Evolutionary conservation across 2,329 filamentous ascomycete genomes (phyloP), one percentile per base, ranked within the genome.

Genomic region (Sclerotinia glacialis): DNA sequence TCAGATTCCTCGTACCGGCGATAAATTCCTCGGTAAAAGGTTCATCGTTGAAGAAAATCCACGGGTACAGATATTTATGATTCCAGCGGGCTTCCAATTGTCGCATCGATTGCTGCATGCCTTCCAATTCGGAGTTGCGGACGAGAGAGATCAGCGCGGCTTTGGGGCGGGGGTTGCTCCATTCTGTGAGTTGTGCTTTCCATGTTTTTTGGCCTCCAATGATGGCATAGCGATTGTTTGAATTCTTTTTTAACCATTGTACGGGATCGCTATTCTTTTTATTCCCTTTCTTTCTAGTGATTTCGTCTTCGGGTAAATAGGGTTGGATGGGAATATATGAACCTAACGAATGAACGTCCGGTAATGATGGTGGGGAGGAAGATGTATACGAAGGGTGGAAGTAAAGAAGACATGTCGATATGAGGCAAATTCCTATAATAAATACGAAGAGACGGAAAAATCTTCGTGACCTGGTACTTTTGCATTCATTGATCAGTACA

Each of bases 31-130:
- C 86, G 5, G 87, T 88, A 75, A 96, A 93, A 5, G 88, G 87
- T 63, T 89, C 85, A 73, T 92, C 87, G 78, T 93, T 95, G 83
- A 95, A 92, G 79, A 96, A 94, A 52, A 91, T 89, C 89, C 92
- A 96, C 54, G 92, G 90, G 75, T 96, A 96, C 73, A 71, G 65
- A 46, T 73, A 75, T 70, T 91, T 92, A 74, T 81, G 80, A 75
- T 96, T 96, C 88, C 91, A 96, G 12, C 88, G 89, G 66, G 84
- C 80, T 76, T 93, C 90, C 56, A 93, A 79, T 74, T 96, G 89
- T 40, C 78, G 78, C 81, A 96, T 92, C 44, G 87, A 89, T 71
- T 84, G 82, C 16, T 92, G 79, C 76, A 93, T 84, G 9, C 87
- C 86, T 8, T 84, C 77, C 16, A 92, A 78, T 76, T 93, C 90